phyloP scores from a whole-genome alignment of 495 filamentous ascomycete genomes.

The Pseudomonodictys pantanalensis region DNA sequence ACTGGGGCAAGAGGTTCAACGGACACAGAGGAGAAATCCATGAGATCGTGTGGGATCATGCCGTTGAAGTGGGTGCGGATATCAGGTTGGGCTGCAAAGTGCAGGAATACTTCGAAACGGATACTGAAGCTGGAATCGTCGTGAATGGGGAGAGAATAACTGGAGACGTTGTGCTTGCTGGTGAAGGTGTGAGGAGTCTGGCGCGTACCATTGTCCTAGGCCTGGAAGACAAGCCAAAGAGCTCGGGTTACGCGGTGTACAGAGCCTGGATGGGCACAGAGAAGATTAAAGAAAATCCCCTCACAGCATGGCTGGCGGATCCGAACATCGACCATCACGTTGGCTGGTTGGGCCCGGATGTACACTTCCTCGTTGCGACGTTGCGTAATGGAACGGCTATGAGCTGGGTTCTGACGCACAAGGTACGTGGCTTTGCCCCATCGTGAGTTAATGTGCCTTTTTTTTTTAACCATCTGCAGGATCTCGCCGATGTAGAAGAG shows the following conservation, averaged over 20 bases:
- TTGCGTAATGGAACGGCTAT: conserved; percentile 38
- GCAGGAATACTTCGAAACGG: conserved; percentile 60
- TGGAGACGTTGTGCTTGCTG: conserved; percentile 59
- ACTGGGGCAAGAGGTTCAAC: conserved; percentile 51
- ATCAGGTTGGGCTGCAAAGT: conserved; percentile 57
- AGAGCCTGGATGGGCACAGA: conserved; percentile 36
- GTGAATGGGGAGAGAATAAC: conserved; percentile 52
- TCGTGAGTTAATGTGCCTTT: neutral
- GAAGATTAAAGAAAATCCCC: conserved; percentile 35
- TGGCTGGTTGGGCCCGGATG: conserved; percentile 40
- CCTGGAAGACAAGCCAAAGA: conserved; percentile 59
- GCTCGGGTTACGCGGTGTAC: conserved; percentile 59
- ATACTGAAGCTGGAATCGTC: conserved; percentile 54
- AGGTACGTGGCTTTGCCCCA: conserved; percentile 4
- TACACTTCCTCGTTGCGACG: conserved; percentile 39
- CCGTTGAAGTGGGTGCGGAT: conserved; percentile 53
- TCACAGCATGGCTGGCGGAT: conserved; percentile 35
- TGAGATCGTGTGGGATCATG: conserved; percentile 58
- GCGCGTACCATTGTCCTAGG: conserved; percentile 60
- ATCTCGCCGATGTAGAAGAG: conserved; percentile 38
- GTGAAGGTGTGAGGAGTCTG: conserved; percentile 61
- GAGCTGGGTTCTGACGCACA: conserved; percentile 40
- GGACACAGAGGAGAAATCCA: conserved; percentile 65
- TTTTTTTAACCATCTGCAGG: conserved; percentile 8
- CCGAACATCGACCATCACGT: conserved; percentile 34